A percentile compares a stretch with the other conserved stretches of the same genome.
phyloP scores from a whole-genome alignment of 352 stramenopile genomes.

The Phytopythium litorale region DNA sequence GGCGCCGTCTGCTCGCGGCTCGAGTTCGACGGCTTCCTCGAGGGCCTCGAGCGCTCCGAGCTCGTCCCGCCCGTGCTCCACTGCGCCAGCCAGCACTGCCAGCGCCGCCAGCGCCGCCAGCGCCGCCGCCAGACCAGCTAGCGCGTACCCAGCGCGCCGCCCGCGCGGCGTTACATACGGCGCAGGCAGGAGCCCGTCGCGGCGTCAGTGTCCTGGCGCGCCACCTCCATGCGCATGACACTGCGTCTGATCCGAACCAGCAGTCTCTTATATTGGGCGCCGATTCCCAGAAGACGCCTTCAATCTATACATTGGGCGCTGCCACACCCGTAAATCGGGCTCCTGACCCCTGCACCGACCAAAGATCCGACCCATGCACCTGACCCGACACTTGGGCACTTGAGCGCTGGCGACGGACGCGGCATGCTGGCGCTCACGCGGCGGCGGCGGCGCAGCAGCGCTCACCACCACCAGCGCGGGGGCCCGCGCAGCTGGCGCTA shows the following conservation, averaged over 20 bases:
- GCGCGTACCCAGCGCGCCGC: too few relatives aligned
- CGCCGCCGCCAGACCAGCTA: constrained; percentile 1
- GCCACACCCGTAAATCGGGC: not conserved
- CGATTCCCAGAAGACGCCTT: not conserved
- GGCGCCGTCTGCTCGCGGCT: constrained; percentile 33
- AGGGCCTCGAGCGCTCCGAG: constrained; percentile 42
- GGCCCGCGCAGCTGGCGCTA: constrained; percentile 40
- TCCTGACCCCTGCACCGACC: not conserved
- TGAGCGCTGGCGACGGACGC: not conserved
- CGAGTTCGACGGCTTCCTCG: constrained; percentile 41
- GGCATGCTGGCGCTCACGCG: constrained; percentile 1
- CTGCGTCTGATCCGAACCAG: not conserved
- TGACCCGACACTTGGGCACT: not conserved
- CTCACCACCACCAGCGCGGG: too few relatives aligned
- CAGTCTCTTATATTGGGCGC: not conserved
- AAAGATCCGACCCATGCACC: not conserved
- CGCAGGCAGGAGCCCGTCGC: not conserved
- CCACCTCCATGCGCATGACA: not conserved
- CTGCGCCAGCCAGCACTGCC: constrained; percentile 27
- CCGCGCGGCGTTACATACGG: not conserved
- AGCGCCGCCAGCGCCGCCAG: constrained; percentile 9
- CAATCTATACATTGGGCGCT: not conserved
- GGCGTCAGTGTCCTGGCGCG: not conserved
- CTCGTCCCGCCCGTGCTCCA: constrained; percentile 34
- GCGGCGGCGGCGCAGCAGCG: not conserved